Conservation (phyloP, 371 early-diverging fungal species). For the Thermomucor indicae-seudaticae region DNA sequence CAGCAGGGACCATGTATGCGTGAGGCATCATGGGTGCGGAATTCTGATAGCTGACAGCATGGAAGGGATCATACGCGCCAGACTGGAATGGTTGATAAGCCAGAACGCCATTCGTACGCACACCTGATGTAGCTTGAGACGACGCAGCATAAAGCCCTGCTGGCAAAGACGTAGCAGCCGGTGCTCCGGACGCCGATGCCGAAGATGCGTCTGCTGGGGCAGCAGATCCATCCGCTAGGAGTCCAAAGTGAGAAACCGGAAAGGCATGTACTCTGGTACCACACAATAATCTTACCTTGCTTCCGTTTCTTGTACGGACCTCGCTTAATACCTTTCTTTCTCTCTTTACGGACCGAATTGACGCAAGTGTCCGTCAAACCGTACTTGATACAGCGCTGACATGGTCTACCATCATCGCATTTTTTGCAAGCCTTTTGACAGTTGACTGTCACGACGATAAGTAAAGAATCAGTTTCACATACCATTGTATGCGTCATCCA, state of each 20-base stretch:
- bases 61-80: slow-evolving; percentile 27
- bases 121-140: slow-evolving; percentile 11
- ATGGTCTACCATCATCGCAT: slow-evolving; percentile 3
- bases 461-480: neutral
- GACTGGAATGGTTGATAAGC: slow-evolving; percentile 34
- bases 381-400: slow-evolving; percentile 1
- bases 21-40: slow-evolving; percentile 24
- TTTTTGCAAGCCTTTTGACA: slow-evolving; percentile 5
- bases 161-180: slow-evolving; percentile 13
- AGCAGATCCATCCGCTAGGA: slow-evolving; percentile 24
- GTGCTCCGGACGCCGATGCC: slow-evolving; percentile 4
- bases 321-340: slow-evolving; percentile 1
- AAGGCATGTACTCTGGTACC: neutral
- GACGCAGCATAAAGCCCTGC: slow-evolving; percentile 20
- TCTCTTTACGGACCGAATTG: neutral
- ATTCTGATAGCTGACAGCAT: slow-evolving; percentile 21
- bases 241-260: slow-evolving; percentile 17
- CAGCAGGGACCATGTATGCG: slow-evolving; percentile 32
- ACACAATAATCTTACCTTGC: neutral
- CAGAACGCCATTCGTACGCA: slow-evolving; percentile 26
- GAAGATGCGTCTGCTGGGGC: slow-evolving; percentile 26
- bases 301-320: slow-evolving; percentile 3
- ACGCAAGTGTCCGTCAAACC: neutral
- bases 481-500: neutral
- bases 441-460: slow-evolving; percentile 1